Percentiles rank a stretch among this genome's conserved stretches.
Evolutionary conservation across 805 yeast species (phyloP).

Genomic region (Metschnikowia hibisci): DNA sequence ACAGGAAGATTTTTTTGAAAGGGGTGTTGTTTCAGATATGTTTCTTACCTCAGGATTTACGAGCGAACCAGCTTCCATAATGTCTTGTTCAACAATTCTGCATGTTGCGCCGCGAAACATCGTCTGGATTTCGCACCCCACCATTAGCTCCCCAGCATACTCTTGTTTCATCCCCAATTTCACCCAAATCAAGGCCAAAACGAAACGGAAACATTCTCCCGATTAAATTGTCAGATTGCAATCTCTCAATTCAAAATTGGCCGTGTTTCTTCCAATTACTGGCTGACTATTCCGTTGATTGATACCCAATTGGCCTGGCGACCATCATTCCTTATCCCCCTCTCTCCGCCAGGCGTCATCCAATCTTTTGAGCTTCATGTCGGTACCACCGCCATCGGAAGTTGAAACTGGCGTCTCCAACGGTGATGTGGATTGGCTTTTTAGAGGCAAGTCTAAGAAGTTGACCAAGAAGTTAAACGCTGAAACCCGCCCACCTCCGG

Average conservation of each 20-base stretch:
- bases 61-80: no score
- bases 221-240: no score
- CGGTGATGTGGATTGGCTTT: conserved; percentile 82
- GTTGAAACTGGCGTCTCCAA: conserved; percentile 55
- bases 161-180: neutral
- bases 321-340: neutral
- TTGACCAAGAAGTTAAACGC: conserved; percentile 40
- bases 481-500: conserved; percentile 11
- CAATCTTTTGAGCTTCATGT: conserved; percentile 5
- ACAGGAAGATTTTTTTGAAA: no score
- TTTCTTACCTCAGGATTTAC: no score
- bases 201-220: no score
- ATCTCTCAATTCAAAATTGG: no score
- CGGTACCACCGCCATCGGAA: conserved; percentile 14
- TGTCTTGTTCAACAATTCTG: neutral
- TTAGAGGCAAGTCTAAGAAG: conserved; percentile 69
- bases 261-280: no score
- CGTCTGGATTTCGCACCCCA: conserved; percentile 3
- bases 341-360: neutral
- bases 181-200: no score
- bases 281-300: no score
- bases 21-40: no score
- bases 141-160: neutral
- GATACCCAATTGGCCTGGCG: no score
- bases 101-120: neutral